Evolutionary conservation across 1,284 basidiomycete species (phyloP).

Genomic region (Singerocomus inundabilis): DNA sequence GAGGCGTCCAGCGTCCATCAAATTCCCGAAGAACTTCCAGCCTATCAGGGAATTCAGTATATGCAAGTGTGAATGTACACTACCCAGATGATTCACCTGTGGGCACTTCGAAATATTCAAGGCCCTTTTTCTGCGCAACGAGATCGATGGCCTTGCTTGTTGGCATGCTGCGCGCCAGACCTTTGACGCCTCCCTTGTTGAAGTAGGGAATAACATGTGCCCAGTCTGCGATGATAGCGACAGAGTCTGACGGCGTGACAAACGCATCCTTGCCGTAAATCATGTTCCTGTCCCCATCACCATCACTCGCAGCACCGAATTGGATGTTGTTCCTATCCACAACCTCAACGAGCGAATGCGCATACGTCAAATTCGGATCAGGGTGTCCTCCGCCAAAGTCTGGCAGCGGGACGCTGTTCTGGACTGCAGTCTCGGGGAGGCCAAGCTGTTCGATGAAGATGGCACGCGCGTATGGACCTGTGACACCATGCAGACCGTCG

Average conservation of each 20-base stretch:
- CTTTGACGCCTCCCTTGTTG: slow-evolving; percentile 88
- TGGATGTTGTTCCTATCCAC: slow-evolving; percentile 87
- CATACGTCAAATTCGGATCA: slow-evolving; percentile 98
- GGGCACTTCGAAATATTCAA: slow-evolving; percentile 95
- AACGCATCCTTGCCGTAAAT: slow-evolving; percentile 98
- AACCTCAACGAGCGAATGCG: slow-evolving; percentile 88
- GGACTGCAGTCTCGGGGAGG: slow-evolving; percentile 77
- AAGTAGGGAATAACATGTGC: slow-evolving; percentile 97
- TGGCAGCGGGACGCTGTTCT: slow-evolving; percentile 89
- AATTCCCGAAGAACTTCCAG: slow-evolving; percentile 99
- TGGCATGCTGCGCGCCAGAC: slow-evolving; percentile 95
- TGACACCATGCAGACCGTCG: slow-evolving; percentile 96
- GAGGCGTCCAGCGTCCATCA: slow-evolving; percentile 97
- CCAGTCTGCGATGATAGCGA: slow-evolving; percentile 99
- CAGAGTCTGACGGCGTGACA: slow-evolving; percentile 95
- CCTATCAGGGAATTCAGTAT: slow-evolving; percentile 47
- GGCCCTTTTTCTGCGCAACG: slow-evolving; percentile 92
- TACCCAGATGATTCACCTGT: slow-evolving; percentile 57
- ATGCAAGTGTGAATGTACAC: not conserved
- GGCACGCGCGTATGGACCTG: slow-evolving; percentile 92
- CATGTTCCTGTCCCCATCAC: slow-evolving; percentile 99
- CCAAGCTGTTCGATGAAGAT: slow-evolving; percentile 87
- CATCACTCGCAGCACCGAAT: slow-evolving; percentile 97
- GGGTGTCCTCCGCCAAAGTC: slow-evolving; percentile 98
- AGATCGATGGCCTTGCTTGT: slow-evolving; percentile 96